Conservation (phyloP, 345 rosid genomes). For the rapeseed (Brassica napus) region DNA sequence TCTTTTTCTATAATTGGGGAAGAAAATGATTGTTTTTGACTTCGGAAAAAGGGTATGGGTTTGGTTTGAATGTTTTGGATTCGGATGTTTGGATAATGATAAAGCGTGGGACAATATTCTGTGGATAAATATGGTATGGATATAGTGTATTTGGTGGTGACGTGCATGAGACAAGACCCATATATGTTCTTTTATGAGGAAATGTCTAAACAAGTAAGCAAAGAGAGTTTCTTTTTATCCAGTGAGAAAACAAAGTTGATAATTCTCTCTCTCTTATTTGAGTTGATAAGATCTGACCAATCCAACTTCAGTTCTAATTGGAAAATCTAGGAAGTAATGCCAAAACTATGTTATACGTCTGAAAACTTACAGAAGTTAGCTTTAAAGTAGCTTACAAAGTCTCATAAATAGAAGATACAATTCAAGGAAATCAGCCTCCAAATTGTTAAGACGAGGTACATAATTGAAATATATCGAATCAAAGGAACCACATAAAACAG, state of each 20-base stretch:
- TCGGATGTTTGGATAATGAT: constrained; percentile 12
- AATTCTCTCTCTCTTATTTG: background rate
- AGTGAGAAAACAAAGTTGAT: constrained; percentile 7
- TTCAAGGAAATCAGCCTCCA: too few species aligned
- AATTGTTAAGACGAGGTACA: too few species aligned
- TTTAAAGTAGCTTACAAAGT: too few species aligned
- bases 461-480: too few species aligned
- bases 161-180: background rate
- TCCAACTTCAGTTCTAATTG: too few species aligned
- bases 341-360: too few species aligned
- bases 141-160: constrained; percentile 16
- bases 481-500: too few species aligned
- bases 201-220: background rate
- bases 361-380: too few species aligned
- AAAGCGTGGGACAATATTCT: background rate
- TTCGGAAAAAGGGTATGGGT: constrained; percentile 24
- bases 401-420: too few species aligned
- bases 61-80: constrained; percentile 25
- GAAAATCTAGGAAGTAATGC: too few species aligned
- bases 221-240: constrained; percentile 7
- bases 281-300: too few species aligned
- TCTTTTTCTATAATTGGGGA: background rate
- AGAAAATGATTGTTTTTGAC: constrained; percentile 26
- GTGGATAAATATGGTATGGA: constrained; percentile 34
- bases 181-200: background rate